These are phyloP conservation scores for Zostera marina DNA, from an alignment of 116 monocot genomes.

Conservation along the genomic window DNA sequence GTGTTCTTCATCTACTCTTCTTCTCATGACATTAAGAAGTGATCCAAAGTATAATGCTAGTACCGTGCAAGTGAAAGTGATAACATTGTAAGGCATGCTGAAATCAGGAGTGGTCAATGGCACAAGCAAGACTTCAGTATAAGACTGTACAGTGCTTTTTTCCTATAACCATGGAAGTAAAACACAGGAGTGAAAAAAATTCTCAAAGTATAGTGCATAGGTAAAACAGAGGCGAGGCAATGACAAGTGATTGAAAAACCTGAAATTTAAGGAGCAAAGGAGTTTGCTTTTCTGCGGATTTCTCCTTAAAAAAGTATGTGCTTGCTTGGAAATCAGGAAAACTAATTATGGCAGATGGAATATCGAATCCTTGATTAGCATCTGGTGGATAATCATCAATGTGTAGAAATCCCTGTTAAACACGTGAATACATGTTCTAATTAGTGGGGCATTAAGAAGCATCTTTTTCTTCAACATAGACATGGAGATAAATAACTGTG, in stretches of 20 bases:
- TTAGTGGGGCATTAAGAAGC: not conserved
- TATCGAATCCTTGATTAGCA: slow-evolving; percentile 98
- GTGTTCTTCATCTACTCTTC: slow-evolving; percentile 62
- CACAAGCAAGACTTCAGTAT: slow-evolving; percentile 91
- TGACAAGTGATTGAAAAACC: slow-evolving; percentile 18
- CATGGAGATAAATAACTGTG: slow-evolving; percentile 2
- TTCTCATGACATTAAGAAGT: slow-evolving; percentile 55
- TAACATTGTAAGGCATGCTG: slow-evolving; percentile 99
- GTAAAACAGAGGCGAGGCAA: not conserved
- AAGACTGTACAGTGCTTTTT: slow-evolving; percentile 31
- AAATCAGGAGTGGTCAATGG: slow-evolving; percentile 97
- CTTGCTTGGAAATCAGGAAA: slow-evolving; percentile 55
- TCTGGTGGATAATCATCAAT: slow-evolving; percentile 99
- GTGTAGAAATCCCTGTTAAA: slow-evolving; percentile 69
- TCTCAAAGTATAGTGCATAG: not conserved
- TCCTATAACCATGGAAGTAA: slow-evolving; percentile 28
- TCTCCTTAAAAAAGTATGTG: slow-evolving; percentile 26
- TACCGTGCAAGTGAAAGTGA: slow-evolving; percentile 92
- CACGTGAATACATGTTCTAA: slow-evolving; percentile 1
- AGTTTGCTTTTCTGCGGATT: slow-evolving; percentile 11
- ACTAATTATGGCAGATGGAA: slow-evolving; percentile 75
- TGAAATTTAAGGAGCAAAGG: slow-evolving; percentile 45
- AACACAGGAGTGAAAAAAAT: not conserved
- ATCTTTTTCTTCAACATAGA: not conserved
- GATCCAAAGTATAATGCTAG: slow-evolving; percentile 89